Evolutionary conservation across 2,329 filamentous ascomycete species (phyloP).

Genomic region (Mycosphaerella arachidis): DNA sequence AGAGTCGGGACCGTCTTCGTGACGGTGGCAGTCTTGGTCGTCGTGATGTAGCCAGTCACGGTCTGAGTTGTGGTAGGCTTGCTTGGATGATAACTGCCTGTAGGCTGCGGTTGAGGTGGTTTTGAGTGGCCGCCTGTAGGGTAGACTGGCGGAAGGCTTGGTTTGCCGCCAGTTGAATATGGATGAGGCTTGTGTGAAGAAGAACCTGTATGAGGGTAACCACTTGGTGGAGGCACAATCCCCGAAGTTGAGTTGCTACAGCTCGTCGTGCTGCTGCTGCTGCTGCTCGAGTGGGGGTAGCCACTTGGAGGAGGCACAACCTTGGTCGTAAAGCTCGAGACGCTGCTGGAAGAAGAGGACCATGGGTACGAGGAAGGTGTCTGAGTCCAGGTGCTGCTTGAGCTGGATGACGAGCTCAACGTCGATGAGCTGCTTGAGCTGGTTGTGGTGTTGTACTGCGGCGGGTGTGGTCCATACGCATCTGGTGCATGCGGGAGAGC

Average conservation of each 20-base stretch:
- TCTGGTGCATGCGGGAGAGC: background rate
- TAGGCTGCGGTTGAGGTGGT: background rate
- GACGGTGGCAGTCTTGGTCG: slow-evolving; percentile 3
- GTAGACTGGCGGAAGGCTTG: background rate
- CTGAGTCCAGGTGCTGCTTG: background rate
- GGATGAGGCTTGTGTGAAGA: background rate
- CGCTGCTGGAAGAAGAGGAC: background rate
- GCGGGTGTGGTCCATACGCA: background rate
- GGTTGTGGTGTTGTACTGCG: background rate
- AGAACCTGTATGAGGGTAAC: background rate
- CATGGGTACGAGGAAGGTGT: background rate
- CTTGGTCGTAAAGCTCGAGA: background rate
- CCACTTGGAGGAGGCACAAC: background rate
- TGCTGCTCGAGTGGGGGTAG: background rate
- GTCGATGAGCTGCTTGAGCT: background rate
- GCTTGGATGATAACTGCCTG: background rate
- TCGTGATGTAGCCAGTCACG: background rate
- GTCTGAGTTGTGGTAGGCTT: background rate
- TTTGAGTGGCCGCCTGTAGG: background rate
- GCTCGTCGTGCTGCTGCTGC: background rate
- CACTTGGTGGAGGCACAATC: background rate
- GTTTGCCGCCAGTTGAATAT: background rate
- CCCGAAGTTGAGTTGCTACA: background rate
- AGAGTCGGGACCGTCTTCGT: slow-evolving; percentile 7
- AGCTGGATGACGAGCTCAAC: background rate